phyloP scores from a whole-genome alignment of 352 stramenopile species.

The Pythium plurisporium region DNA sequence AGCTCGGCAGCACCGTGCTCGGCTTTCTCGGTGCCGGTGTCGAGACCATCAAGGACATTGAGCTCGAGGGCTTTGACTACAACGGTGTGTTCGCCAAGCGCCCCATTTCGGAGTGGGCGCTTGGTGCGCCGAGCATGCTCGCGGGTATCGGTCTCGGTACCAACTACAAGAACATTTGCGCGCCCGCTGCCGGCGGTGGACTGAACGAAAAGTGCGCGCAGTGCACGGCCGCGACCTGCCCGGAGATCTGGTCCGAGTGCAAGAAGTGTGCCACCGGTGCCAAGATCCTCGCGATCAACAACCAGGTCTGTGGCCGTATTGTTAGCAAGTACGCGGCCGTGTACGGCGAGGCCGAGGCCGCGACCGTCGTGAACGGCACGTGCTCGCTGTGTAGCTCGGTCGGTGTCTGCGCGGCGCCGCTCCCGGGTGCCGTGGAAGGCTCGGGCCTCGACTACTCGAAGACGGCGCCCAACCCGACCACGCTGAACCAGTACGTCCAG shows the following conservation, averaged over 20 bases:
- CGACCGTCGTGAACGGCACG: slow-evolving; percentile 21
- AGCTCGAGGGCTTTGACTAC: slow-evolving; percentile 62
- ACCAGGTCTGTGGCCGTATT: slow-evolving; percentile 23
- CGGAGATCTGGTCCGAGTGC: slow-evolving; percentile 28
- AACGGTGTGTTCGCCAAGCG: slow-evolving; percentile 67
- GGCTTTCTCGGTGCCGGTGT: slow-evolving; percentile 31
- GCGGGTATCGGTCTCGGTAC: slow-evolving; percentile 44
- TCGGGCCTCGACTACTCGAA: slow-evolving; percentile 58
- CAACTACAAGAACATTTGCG: slow-evolving; percentile 35
- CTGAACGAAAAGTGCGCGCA: slow-evolving; percentile 39
- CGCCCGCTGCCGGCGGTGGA: too few relatives aligned
- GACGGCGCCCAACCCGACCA: slow-evolving; percentile 25
- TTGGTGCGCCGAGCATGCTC: slow-evolving; percentile 69
- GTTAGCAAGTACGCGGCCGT: slow-evolving; percentile 21
- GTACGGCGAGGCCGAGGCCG: slow-evolving; percentile 20
- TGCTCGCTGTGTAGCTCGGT: slow-evolving; percentile 35
- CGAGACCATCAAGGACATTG: slow-evolving; percentile 33
- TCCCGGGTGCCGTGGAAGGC: slow-evolving; percentile 49
- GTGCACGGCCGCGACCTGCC: slow-evolving; percentile 28
- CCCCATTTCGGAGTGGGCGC: slow-evolving; percentile 53
- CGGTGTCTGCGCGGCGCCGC: slow-evolving; percentile 54
- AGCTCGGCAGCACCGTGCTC: slow-evolving; percentile 38
- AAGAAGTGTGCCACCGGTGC: slow-evolving; percentile 26
- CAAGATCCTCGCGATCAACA: slow-evolving; percentile 28
- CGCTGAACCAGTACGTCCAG: slow-evolving; percentile 46